Evolutionary conservation across 1,284 basidiomycete genomes (phyloP), one percentile per base, ranked within the genome.

Genomic region (Fistulinella cinereoalba): DNA sequence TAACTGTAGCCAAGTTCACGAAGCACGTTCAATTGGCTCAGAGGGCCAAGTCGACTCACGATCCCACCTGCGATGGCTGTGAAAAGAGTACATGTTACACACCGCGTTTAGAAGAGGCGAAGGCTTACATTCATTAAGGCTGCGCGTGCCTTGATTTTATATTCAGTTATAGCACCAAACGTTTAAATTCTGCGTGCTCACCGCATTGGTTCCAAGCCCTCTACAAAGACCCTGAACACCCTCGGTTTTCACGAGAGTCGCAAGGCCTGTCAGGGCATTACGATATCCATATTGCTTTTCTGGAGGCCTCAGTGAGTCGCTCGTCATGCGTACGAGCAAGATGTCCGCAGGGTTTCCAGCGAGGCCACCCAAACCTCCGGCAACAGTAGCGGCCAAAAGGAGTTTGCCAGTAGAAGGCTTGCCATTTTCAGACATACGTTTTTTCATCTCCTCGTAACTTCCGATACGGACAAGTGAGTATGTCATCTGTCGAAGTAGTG

Each of bases 381-480:
- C 84, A 21, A 84, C 50, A 62, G 82, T 79, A 23, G 87, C 85
- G 16, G 81, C 81, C 16, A 81, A 49, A 32, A 90, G 71, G 29
- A 90, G 72, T 41, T 75, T 71, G 9, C 70, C 58, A 3, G 79
- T 71, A 6, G 79, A 79, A 12, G 83, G 73, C 62, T 43, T 63
- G 4, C 78, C 74, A 41, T 74, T 62, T 51, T 66, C 61, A 12
- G 79, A 75, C 37, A 88, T 58, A 11, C 69, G 67, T 19, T 71
- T 65, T 61, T 89, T 89, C 62, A 87, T 75, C 46, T 82, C 79
- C 65, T 96, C 92, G 64, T 95, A 95, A 27, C 77, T 80, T 28
- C 92, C 92, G 43, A 96, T 73, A 13, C 92, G 85, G 40, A 92
- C 89, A 45, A 95, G 77, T 1, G 90, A 92, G 63, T 95, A 95